Percentiles rank a stretch among this genome's conserved stretches.
Evolutionary conservation across 768 basidiomycete species (phyloP).

Genomic region (Guyanaporus albipodus): DNA sequence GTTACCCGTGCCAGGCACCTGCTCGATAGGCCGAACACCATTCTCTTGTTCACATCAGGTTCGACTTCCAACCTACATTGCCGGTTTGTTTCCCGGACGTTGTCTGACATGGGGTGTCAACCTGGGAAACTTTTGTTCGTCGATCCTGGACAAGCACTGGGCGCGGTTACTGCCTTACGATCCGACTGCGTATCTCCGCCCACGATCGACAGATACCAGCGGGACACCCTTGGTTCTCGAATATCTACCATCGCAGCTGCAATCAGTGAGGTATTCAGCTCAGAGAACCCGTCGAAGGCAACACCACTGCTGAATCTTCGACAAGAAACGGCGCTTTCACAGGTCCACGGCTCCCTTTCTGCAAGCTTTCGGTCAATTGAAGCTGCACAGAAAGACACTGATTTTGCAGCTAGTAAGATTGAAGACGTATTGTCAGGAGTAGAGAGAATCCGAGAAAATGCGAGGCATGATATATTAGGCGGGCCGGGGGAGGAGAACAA

Average conservation of each 20-base stretch:
- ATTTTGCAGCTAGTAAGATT: conserved; percentile 34
- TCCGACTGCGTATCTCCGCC: conserved; percentile 41
- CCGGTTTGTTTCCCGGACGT: conserved; percentile 18
- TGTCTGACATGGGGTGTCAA: conserved; percentile 21
- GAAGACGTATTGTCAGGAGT: conserved; percentile 37
- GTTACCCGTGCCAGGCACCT: conserved; percentile 22
- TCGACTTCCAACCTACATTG: conserved; percentile 13
- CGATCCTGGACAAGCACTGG: conserved; percentile 57
- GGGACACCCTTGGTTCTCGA: conserved; percentile 55
- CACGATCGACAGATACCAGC: conserved; percentile 62
- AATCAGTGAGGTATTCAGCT: conserved; percentile 28
- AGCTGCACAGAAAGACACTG: conserved; percentile 30
- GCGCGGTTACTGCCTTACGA: conserved; percentile 48
- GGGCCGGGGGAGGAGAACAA: conserved; percentile 16
- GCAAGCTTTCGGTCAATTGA: conserved; percentile 34
- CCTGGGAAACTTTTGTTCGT: conserved; percentile 40
- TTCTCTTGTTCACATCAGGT: conserved; percentile 41
- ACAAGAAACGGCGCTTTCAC: conserved; percentile 36
- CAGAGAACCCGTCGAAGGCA: neutral
- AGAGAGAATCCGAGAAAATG: conserved; percentile 37
- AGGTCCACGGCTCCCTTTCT: conserved; percentile 38
- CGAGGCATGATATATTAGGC: conserved; percentile 39
- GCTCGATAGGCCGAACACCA: conserved; percentile 36
- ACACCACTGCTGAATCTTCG: conserved; percentile 27
- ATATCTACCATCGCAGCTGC: conserved; percentile 45